Conservation (phyloP, 495 filamentous ascomycete species). For the Daldinia loculata region DNA sequence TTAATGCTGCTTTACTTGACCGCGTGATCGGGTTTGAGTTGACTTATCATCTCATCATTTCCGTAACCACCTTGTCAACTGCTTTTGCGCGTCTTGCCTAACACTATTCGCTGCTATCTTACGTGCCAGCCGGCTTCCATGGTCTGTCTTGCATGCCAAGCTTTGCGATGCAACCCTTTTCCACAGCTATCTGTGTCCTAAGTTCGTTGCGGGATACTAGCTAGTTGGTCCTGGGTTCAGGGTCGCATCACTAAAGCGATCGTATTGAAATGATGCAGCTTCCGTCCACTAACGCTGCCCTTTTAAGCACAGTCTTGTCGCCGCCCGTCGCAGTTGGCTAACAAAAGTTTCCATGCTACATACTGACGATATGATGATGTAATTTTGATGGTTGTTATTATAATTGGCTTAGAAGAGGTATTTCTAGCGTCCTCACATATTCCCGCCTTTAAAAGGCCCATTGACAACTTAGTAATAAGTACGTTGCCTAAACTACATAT, state of each 20-base stretch:
- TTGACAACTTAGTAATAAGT: conserved; percentile 7
- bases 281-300: conserved; percentile 23
- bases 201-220: conserved; percentile 25
- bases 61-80: not conserved
- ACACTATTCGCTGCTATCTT: conserved; percentile 14
- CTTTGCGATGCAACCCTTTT: conserved; percentile 41
- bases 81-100: not conserved
- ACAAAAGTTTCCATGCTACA: conserved; percentile 4
- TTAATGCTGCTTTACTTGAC: conserved; percentile 13
- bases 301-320: conserved; percentile 29
- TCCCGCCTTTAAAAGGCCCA: conserved; percentile 9
- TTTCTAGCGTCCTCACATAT: conserved; percentile 7
- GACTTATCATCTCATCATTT: conserved; percentile 9
- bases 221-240: conserved; percentile 22
- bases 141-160: conserved; percentile 44
- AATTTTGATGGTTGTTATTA: conserved; percentile 10
- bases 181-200: conserved; percentile 18
- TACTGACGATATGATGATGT: conserved; percentile 31
- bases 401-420: conserved; percentile 9
- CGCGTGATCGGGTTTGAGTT: conserved; percentile 6
- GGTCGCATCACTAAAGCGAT: conserved; percentile 31
- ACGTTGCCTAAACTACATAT: conserved; percentile 1
- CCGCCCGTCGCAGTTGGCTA: conserved; percentile 25
- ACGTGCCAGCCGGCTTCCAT: conserved; percentile 20
- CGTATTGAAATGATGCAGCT: conserved; percentile 33